Base-by-base conservation (phyloP, 2,329 filamentous ascomycete genomes). In the Coleophoma cylindrospora region DNA sequence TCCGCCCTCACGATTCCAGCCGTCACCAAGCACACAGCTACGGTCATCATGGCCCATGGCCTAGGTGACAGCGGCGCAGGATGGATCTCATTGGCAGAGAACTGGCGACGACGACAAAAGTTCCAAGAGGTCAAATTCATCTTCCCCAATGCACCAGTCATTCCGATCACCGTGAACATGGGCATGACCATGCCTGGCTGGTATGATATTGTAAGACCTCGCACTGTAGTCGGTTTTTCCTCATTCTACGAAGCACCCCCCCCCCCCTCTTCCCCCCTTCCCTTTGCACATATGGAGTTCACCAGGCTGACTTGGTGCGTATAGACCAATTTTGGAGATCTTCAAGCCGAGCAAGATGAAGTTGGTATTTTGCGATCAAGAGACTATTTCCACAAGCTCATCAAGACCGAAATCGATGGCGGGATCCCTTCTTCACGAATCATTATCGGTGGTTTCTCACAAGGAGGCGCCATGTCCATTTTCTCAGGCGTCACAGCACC, bases 101-200 rank as follows among this genome's bases (percentile, higher is more conserved):
- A 92, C 69, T 96, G 87, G 86, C 84, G 90, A 49, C 79, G 85
- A 34, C 80, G 88, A 47, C 80, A 83, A 67, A 85, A 86, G 64
- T 89, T 97, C 56, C 82, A 91, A 51, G 87, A 96, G 70, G 89
- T 96, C 66, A 87, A 92, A 65, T 97, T 97, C 69, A 82, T 99
- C 64, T 86, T 99, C 68, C 94, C 94, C 14, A 89, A 96, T 72
- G 94, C 94, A 27, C 91, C 92, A 5, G 72, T 70, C 36, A 94
- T 95, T 48, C 90, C 91, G 33, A 89, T 96, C 65, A 91, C 90
- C n/a, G 75, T 84, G 61, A 91, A 91, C 65, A 75, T 77, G 54
- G 88, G 89, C 48, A 85, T 87, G 78, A 66, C 69, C 22, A 95
- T 96, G 89, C 89, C 91, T 2, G 91, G 86, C 21, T 94, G 89